These are phyloP conservation scores for Spathaspora passalidarum DNA, from an alignment of 805 yeast species.

Conservation along the genomic window DNA sequence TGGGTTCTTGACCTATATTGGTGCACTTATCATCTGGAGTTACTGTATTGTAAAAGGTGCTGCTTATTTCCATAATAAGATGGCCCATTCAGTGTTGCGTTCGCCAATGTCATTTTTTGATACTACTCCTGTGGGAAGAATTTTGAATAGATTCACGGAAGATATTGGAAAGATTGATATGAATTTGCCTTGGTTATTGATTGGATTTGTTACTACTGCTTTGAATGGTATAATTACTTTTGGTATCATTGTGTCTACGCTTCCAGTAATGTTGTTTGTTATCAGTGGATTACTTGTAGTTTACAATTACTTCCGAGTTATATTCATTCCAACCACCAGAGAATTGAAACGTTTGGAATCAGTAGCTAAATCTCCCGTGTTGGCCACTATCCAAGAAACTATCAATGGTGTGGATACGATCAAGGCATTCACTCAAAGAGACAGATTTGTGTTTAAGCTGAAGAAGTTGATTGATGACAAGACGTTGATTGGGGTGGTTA, in stretches of 20 bases:
- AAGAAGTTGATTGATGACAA: constrained; percentile 22
- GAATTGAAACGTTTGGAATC: constrained; percentile 32
- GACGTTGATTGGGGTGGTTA: constrained; percentile 19
- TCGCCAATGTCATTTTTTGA: constrained; percentile 43
- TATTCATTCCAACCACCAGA: constrained; percentile 33
- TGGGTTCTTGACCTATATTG: constrained; percentile 23
- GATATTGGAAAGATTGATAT: constrained; percentile 33
- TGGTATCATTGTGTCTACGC: constrained; percentile 26
- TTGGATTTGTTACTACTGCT: constrained; percentile 18
- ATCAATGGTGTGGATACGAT: constrained; percentile 36
- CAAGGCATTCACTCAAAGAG: constrained; percentile 28
- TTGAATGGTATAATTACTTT: constrained; percentile 26
- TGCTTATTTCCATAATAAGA: constrained; percentile 31
- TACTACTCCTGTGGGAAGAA: constrained; percentile 40
- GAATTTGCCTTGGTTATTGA: constrained; percentile 30
- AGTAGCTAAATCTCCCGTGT: constrained; percentile 29
- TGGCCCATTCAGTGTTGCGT: constrained; percentile 32
- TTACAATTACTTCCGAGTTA: constrained; percentile 28
- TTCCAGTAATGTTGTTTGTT: constrained; percentile 32
- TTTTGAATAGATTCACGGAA: constrained; percentile 37
- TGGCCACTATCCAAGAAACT: constrained; percentile 36
- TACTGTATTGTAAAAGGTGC: constrained; percentile 30
- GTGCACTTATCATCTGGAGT: constrained; percentile 29
- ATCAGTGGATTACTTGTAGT: constrained; percentile 22
- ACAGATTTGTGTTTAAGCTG: constrained; percentile 25